Conservation (phyloP, 164 flowering plant species). For the Vitis riparia region DNA sequence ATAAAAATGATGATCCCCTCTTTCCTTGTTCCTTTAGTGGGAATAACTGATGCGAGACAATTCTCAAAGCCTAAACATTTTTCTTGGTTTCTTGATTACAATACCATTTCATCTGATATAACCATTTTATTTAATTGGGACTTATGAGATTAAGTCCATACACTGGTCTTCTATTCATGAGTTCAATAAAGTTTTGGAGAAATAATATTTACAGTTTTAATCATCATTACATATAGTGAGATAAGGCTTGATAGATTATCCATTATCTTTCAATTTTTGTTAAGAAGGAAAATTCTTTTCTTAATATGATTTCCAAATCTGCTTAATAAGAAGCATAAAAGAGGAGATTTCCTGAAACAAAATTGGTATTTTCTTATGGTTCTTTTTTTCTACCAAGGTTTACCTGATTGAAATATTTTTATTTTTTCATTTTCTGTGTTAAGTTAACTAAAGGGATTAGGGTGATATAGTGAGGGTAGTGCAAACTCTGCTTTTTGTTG, state of each 20-base stretch:
- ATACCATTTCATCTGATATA: too few relatives aligned
- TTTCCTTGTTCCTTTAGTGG: conserved; percentile 88
- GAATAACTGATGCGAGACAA: conserved; percentile 73
- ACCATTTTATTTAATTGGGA: neutral
- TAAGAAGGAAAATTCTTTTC: too few relatives aligned
- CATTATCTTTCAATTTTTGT: too few relatives aligned
- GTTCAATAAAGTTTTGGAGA: neutral
- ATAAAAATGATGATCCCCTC: conserved; percentile 82
- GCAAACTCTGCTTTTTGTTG: conserved; percentile 84
- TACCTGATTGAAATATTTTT: neutral
- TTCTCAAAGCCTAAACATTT: neutral
- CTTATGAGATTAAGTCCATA: too few relatives aligned
- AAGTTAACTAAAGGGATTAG: conserved; percentile 31
- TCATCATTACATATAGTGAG: too few relatives aligned
- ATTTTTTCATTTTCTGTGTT: neutral
- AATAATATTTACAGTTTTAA: too few relatives aligned
- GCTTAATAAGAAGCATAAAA: too few relatives aligned
- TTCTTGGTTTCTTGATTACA: neutral
- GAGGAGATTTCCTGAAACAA: too few relatives aligned
- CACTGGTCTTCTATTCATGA: too few relatives aligned
- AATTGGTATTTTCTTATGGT: neutral
- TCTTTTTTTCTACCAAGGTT: neutral
- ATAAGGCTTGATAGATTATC: too few relatives aligned
- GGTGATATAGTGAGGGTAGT: conserved; percentile 88
- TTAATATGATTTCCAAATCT: too few relatives aligned